Conservation (phyloP, 129 eudicot species). For the Calendula officinalis region DNA sequence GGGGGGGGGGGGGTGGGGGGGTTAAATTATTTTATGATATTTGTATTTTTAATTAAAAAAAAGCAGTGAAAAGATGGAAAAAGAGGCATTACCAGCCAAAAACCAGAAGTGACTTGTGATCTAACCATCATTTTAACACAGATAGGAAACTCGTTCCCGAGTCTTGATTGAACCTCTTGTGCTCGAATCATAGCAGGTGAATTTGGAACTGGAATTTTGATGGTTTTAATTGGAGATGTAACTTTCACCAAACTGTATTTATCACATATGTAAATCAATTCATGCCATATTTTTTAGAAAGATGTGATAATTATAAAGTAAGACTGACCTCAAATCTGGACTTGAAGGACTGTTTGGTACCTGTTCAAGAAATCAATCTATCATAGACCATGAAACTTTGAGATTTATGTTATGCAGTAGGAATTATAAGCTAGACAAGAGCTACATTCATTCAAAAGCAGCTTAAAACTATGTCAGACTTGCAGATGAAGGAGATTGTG, state of each 20-base stretch:
- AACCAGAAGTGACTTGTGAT: conserved; percentile 67
- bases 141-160: conserved; percentile 53
- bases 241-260: conserved; percentile 20
- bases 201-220: conserved; percentile 21
- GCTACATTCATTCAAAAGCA: neutral
- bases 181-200: conserved; percentile 59
- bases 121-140: conserved; percentile 51
- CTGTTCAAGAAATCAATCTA: too few species aligned
- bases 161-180: conserved; percentile 41
- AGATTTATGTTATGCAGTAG: neutral
- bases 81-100: conserved; percentile 62
- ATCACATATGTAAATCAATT: neutral
- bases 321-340: conserved; percentile 42
- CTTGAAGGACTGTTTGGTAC: conserved; percentile 31
- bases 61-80: neutral
- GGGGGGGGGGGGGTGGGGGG: too few species aligned
- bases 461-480: neutral
- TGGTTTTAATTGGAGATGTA: conserved; percentile 33
- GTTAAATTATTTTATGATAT: neutral
- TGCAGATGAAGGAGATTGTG: neutral
- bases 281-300: neutral
- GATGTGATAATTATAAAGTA: neutral
- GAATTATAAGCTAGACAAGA: neutral
- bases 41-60: neutral
- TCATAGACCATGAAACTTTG: neutral